phyloP scores from a whole-genome alignment of 352 stramenopile species.

The Phytophthora tentaculata region DNA sequence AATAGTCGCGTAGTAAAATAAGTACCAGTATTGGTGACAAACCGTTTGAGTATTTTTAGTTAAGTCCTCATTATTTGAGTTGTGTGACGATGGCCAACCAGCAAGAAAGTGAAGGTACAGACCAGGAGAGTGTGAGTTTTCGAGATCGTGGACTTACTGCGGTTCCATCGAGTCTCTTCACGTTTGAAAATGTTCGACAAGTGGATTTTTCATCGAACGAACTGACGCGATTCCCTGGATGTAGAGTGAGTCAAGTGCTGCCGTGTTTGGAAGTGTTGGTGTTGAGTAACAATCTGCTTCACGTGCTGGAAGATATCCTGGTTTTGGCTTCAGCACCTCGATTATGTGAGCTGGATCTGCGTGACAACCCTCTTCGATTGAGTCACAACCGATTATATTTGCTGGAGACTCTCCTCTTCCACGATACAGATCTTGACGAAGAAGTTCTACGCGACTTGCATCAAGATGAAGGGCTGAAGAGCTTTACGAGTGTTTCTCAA shows the following conservation, averaged over 20 bases:
- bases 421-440: conserved; percentile 32
- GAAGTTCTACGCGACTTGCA: conserved; percentile 46
- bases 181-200: conserved; percentile 52
- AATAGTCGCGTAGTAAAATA: not conserved
- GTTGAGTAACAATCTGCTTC: conserved; percentile 63
- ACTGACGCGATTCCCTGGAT: conserved; percentile 64
- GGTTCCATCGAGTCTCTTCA: conserved; percentile 57
- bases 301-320: conserved; percentile 70
- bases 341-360: conserved; percentile 65
- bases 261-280: conserved; percentile 56
- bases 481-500: conserved; percentile 2
- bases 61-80: too few relatives aligned
- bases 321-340: conserved; percentile 47
- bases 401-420: conserved; percentile 60
- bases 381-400: conserved; percentile 74
- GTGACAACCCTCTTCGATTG: conserved; percentile 64
- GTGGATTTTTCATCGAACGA: conserved; percentile 71
- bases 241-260: conserved; percentile 46
- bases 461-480: conserved; percentile 49
- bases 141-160: conserved; percentile 38
- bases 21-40: not conserved
- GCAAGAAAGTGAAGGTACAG: conserved; percentile 8
- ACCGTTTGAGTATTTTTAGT: conserved; percentile 38
- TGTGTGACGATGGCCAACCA: conserved; percentile 20
- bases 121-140: conserved; percentile 52